Evolutionary conservation across 176 grass and related monocot genomes (phyloP).

Genomic region (Oryza glumipatula): DNA sequence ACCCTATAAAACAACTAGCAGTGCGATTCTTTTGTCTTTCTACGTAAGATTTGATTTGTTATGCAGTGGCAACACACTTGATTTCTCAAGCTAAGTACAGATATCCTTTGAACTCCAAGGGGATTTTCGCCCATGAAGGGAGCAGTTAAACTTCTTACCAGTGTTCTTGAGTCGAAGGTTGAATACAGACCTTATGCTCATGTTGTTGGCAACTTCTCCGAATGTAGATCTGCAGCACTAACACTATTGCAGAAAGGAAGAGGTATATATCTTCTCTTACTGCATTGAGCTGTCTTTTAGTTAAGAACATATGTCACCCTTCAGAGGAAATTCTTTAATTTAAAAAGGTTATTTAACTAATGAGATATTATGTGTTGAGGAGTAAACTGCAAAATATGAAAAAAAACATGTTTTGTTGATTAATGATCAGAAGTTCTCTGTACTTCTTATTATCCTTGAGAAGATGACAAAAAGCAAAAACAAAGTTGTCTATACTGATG

Average conservation of each 20-base stretch:
- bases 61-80: conserved; percentile 62
- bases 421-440: neutral
- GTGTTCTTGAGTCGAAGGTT: conserved; percentile 48
- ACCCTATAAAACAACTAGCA: conserved; percentile 1
- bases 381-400: neutral
- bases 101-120: conserved; percentile 83
- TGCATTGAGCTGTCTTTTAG: neutral
- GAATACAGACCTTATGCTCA: conserved; percentile 44
- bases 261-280: conserved; percentile 45
- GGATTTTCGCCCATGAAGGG: conserved; percentile 50
- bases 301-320: neutral
- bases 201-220: conserved; percentile 78
- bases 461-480: neutral
- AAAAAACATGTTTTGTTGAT: neutral
- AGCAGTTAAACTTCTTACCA: conserved; percentile 52
- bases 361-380: neutral
- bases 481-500: neutral
- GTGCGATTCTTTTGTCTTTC: neutral
- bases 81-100: conserved; percentile 60
- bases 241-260: conserved; percentile 80
- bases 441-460: neutral
- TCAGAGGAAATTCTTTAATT: neutral
- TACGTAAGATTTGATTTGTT: conserved; percentile 31
- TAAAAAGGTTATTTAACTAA: neutral
- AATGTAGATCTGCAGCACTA: conserved; percentile 71